phyloP scores from a whole-genome alignment of 2,329 filamentous ascomycete genomes.

The Didymella segeticola region DNA sequence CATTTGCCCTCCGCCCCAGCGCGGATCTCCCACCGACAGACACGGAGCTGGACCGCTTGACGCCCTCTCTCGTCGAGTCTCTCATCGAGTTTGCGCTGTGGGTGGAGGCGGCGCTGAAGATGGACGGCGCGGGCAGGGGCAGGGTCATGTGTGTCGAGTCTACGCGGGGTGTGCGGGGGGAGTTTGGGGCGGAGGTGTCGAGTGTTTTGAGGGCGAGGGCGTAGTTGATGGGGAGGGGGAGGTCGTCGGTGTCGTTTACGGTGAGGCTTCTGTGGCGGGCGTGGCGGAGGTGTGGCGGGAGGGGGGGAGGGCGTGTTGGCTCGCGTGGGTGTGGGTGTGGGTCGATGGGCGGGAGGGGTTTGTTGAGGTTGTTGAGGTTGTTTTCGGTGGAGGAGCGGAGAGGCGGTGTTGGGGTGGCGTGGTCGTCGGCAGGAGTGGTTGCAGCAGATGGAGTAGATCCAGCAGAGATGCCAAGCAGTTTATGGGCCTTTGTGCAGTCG shows the following conservation, averaged over 20 bases:
- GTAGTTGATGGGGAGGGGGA: slow-evolving; percentile 50
- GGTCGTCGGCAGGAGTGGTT: too few relatives aligned
- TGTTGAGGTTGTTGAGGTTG: slow-evolving; percentile 6
- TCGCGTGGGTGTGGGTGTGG: slow-evolving; percentile 2
- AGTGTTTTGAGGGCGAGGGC: slow-evolving; percentile 46
- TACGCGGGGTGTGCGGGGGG: slow-evolving; percentile 16
- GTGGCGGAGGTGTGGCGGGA: slow-evolving; percentile 23
- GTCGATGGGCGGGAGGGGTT: slow-evolving; percentile 18
- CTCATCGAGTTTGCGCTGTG: slow-evolving; percentile 30
- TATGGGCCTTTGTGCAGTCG: slow-evolving; percentile 51
- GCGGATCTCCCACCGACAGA: slow-evolving; percentile 44
- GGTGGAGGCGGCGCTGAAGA: slow-evolving; percentile 31
- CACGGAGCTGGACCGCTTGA: slow-evolving; percentile 37
- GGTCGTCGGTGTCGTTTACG: slow-evolving; percentile 42
- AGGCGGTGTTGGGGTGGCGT: too few relatives aligned
- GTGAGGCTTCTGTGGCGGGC: slow-evolving; percentile 42
- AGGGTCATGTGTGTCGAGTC: slow-evolving; percentile 19
- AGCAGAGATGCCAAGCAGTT: slow-evolving; percentile 47
- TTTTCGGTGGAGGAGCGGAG: slow-evolving; percentile 28
- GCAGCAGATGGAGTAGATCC: slow-evolving; percentile 9
- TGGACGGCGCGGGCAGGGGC: slow-evolving; percentile 25
- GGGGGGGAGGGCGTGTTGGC: slow-evolving; percentile 7
- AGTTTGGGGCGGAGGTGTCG: slow-evolving; percentile 27
- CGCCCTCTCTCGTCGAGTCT: slow-evolving; percentile 27
- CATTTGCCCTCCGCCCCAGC: slow-evolving; percentile 31